phyloP scores from a whole-genome alignment of 148 eudicot species.

The Vaccinium vitisidaea region DNA sequence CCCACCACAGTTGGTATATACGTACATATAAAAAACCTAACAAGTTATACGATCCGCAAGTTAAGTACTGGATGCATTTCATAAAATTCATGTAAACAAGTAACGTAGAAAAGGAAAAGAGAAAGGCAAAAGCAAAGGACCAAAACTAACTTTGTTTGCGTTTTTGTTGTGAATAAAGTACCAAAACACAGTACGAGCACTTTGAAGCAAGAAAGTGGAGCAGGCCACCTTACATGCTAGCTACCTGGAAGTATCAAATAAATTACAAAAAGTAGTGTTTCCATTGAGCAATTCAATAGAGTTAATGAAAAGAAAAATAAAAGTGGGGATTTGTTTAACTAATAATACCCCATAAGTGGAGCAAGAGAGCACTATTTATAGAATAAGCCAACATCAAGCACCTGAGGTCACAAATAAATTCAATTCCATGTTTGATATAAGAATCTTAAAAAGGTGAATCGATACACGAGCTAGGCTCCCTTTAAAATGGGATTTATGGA shows the following conservation, averaged over 20 bases:
- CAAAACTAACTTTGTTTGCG: too few species aligned
- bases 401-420: neutral
- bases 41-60: neutral
- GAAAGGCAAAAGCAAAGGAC: neutral
- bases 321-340: neutral
- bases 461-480: neutral
- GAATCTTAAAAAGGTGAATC: neutral
- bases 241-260: slow-evolving; percentile 11
- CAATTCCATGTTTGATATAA: neutral
- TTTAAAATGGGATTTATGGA: neutral
- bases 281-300: neutral
- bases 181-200: slow-evolving; percentile 11
- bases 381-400: neutral
- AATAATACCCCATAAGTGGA: neutral
- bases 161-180: neutral
- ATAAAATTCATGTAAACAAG: neutral
- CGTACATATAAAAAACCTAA: neutral
- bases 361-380: neutral
- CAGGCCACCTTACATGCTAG: slow-evolving; percentile 22
- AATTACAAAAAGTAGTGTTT: neutral
- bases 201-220: slow-evolving; percentile 20
- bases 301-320: neutral
- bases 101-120: neutral
- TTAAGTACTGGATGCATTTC: neutral
- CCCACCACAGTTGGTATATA: too few species aligned